These are phyloP conservation scores for Terfezia claveryi DNA, from an alignment of 495 filamentous ascomycete species.

Conservation along the genomic window DNA sequence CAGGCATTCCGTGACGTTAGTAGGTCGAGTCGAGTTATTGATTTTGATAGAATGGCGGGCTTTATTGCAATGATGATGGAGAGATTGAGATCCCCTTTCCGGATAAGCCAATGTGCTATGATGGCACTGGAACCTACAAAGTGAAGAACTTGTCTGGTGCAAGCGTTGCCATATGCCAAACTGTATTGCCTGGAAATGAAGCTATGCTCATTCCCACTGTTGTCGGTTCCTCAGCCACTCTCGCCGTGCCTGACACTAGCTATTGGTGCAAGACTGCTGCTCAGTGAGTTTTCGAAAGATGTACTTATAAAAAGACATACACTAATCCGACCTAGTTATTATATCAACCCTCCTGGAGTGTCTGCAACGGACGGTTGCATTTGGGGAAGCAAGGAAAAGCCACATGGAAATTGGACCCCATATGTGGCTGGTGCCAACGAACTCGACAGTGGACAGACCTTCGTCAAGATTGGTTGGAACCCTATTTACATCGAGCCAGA, in stretches of 20 bases:
- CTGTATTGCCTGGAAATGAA: slow-evolving; percentile 67
- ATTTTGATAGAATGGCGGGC: slow-evolving; percentile 42
- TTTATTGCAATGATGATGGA: slow-evolving; percentile 50
- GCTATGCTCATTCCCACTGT: slow-evolving; percentile 67
- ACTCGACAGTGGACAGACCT: slow-evolving; percentile 39
- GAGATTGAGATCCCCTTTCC: slow-evolving; percentile 50
- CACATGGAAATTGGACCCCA: slow-evolving; percentile 59
- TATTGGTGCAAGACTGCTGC: slow-evolving; percentile 59
- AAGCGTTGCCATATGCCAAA: slow-evolving; percentile 57
- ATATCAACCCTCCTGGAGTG: slow-evolving; percentile 57
- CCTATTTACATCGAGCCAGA: slow-evolving; percentile 43
- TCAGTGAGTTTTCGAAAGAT: slow-evolving; percentile 30
- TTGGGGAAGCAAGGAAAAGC: slow-evolving; percentile 43
- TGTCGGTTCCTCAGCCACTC: slow-evolving; percentile 29
- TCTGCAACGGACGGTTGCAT: slow-evolving; percentile 37
- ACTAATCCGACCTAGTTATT: slow-evolving; percentile 30
- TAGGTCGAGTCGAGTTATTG: slow-evolving; percentile 7
- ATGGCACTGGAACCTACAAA: slow-evolving; percentile 39
- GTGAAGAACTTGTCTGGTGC: slow-evolving; percentile 38
- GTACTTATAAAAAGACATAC: too few species aligned
- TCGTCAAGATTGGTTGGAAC: slow-evolving; percentile 60
- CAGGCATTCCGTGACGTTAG: not conserved
- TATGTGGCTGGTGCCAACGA: slow-evolving; percentile 64
- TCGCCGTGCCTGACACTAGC: slow-evolving; percentile 47
- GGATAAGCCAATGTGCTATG: slow-evolving; percentile 44